Base-by-base conservation (phyloP, 495 filamentous ascomycete species). In the Chaetomidium leptoderma region DNA sequence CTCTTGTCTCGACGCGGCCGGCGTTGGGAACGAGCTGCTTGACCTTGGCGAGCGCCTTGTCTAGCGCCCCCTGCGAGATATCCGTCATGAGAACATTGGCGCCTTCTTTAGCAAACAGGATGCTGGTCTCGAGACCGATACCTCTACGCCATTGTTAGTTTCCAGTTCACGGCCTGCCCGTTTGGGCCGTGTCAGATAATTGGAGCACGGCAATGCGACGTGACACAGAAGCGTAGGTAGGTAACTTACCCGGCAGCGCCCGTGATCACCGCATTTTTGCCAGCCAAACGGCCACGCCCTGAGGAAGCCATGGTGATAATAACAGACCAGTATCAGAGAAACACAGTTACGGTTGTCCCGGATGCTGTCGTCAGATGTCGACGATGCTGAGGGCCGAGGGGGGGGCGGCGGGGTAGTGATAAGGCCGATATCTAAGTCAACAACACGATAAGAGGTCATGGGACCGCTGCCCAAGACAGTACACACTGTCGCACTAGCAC, bases 251-350 rank as follows among this genome's bases (percentile, higher is more conserved):
- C 89, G 57, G 88, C 92, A 32, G 87, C 92, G 69, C 92, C 92
- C 19, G 93, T 98, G 66, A 98, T 82, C 61, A 98, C 85, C 70
- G 89, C 89, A 73, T 95, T 95, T 76, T 97, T 98, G 72, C 89
- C 91, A 47, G 84, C 78, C 21, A 98, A 79, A 70, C 92, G 87
- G 57, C 81, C 82, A 62, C 75, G 75, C 32, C 33, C 26, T 27
- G 33, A 36, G 35, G 53, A 56, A 57, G 54, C 55, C 55, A 58
- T 58, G 32, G 36, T n/a, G 21, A 21, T 21, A 10, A n/a, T n/a
- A 21, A 7, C 2, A 40, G 37, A 6, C 17, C 3, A 11, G 7
- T 21, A 6, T 2, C n/a, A 42, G 14, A 1, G 40, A 45, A 26
- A n/a, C 14, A 39, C 10, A 39, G 14, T 39, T 39, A 35, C 8